Percentiles rank a stretch among this genome's conserved stretches.
Evolutionary conservation across 2,329 filamentous ascomycete species (phyloP).

Genomic region (Penicillium sp.): DNA sequence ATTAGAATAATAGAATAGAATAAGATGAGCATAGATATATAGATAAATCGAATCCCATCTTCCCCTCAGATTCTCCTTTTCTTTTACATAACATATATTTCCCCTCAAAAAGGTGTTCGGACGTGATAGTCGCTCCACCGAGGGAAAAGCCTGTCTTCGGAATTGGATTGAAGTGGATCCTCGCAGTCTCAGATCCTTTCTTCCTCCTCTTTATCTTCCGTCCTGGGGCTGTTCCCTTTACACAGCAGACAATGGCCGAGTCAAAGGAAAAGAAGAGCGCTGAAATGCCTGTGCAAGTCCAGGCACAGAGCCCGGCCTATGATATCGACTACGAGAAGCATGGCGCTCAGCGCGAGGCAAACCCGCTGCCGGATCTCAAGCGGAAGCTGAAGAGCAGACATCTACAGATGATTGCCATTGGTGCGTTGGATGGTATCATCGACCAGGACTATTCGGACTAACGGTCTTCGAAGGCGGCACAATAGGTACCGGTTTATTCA

Average conservation of each 20-base stretch:
- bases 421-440: conserved; percentile 46
- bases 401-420: conserved; percentile 97
- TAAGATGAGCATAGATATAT: not conserved
- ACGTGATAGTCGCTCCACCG: conserved; percentile 8
- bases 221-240: not conserved
- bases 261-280: conserved; percentile 21
- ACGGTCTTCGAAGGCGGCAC: conserved; percentile 45
- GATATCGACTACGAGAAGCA: conserved; percentile 34
- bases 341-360: conserved; percentile 42
- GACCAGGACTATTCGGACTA: not conserved
- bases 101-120: conserved; percentile 2
- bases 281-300: conserved; percentile 19
- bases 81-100: conserved; percentile 21
- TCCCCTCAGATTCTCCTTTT: conserved; percentile 3
- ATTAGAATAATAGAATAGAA: not conserved
- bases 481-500: conserved; percentile 63
- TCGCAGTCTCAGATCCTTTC: conserved; percentile 8
- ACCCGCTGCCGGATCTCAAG: conserved; percentile 56
- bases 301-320: conserved; percentile 12
- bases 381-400: conserved; percentile 76
- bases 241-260: conserved; percentile 23
- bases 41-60: not conserved
- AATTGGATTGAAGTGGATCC: conserved; percentile 10
- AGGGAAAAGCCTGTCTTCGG: conserved; percentile 6
- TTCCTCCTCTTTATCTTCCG: not conserved